Evolutionary conservation across 352 stramenopile genomes (phyloP).

Genomic region (Peronospora tabacina): DNA sequence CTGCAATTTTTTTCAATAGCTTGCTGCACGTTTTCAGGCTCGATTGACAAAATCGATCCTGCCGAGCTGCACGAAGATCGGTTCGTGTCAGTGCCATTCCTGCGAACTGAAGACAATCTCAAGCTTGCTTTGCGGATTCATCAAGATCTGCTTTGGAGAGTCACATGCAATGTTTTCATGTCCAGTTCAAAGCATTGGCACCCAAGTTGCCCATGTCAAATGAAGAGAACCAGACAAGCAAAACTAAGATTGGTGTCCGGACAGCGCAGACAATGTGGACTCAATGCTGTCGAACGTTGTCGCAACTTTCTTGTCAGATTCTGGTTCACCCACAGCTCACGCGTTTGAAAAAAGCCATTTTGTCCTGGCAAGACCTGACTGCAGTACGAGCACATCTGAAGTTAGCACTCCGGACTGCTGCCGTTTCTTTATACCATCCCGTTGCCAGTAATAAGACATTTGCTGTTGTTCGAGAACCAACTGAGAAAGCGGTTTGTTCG

Average conservation of each 20-base stretch:
- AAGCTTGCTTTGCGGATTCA: constrained; percentile 44
- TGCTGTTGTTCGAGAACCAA: constrained; percentile 21
- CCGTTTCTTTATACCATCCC: constrained; percentile 13
- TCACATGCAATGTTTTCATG: constrained; percentile 47
- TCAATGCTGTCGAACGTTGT: constrained; percentile 24
- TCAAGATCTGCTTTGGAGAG: constrained; percentile 35
- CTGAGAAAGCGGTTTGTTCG: constrained; percentile 32
- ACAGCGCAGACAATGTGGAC: constrained; percentile 22
- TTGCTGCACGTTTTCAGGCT: constrained; percentile 46
- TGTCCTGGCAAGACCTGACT: constrained; percentile 38
- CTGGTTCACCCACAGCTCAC: constrained; percentile 16
- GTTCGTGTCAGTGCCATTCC: constrained; percentile 49
- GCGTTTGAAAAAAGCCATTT: constrained; percentile 31
- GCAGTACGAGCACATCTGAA: constrained; percentile 32
- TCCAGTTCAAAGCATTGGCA: constrained; percentile 47
- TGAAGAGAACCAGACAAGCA: constrained; percentile 8
- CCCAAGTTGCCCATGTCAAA: constrained; percentile 12
- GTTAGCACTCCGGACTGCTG: constrained; percentile 34
- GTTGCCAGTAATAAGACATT: constrained; percentile 10
- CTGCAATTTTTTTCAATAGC: constrained; percentile 47
- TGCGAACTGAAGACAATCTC: constrained; percentile 40
- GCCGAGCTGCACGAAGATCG: constrained; percentile 43
- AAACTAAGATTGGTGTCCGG: constrained; percentile 3
- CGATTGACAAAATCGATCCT: constrained; percentile 44
- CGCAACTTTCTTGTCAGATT: constrained; percentile 25